Evolutionary conservation across 306 rosid species (phyloP).

Genomic region (Gleditsia sinensis): DNA sequence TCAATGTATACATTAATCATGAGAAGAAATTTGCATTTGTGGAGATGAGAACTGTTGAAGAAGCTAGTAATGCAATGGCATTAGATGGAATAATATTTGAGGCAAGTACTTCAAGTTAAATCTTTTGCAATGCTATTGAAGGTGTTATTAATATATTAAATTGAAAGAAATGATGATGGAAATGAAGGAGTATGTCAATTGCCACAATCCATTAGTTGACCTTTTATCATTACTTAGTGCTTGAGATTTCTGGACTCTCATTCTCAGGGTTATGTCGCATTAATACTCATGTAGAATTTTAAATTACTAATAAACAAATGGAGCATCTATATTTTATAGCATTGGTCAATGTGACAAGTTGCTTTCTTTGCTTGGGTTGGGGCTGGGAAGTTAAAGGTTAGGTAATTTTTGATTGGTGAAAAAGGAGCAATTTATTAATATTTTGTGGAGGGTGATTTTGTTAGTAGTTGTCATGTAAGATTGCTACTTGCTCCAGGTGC

Average conservation of each 20-base stretch:
- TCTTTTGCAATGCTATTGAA: constrained; percentile 48
- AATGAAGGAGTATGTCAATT: constrained; percentile 12
- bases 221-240: neutral
- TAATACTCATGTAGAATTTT: neutral
- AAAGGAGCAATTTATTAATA: neutral
- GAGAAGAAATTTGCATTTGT: constrained; percentile 91
- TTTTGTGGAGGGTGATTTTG: neutral
- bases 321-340: neutral
- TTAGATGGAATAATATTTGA: constrained; percentile 84
- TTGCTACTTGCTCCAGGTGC: too few relatives aligned
- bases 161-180: constrained; percentile 3
- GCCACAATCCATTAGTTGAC: neutral
- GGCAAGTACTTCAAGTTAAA: constrained; percentile 45
- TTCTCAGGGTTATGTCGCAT: neutral
- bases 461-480: neutral
- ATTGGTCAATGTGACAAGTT: neutral
- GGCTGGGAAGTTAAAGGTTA: neutral
- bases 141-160: constrained; percentile 9
- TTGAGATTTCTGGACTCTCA: constrained; percentile 4
- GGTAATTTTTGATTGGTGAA: neutral
- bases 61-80: constrained; percentile 92
- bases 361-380: neutral
- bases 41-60: constrained; percentile 93
- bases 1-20: constrained; percentile 82
- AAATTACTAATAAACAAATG: neutral